These are phyloP conservation scores for Paspalum vaginatum DNA, from an alignment of 176 grass and related monocot species.

Conservation along the genomic window DNA sequence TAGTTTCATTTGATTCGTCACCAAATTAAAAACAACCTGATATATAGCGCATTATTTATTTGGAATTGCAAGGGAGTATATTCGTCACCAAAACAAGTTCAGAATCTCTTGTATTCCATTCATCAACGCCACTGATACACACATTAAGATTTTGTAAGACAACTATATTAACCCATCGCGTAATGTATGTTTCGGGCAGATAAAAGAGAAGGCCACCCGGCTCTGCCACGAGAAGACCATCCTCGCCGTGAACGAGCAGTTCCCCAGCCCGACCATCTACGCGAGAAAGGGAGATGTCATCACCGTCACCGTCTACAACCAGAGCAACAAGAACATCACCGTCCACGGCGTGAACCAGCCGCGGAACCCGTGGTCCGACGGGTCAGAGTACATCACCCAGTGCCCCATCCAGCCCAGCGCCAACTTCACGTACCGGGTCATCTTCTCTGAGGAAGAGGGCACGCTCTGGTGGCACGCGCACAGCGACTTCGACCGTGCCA, in stretches of 20 bases:
- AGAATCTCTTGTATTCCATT: no score
- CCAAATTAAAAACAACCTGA: no score
- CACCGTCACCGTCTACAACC: slow-evolving; percentile 61
- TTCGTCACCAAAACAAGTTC: no score
- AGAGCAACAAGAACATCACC: slow-evolving; percentile 64
- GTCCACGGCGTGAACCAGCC: slow-evolving; percentile 72
- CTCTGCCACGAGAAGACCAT: slow-evolving; percentile 69
- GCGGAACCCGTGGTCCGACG: slow-evolving; percentile 60
- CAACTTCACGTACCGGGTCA: slow-evolving; percentile 51
- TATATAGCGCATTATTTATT: no score
- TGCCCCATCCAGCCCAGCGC: slow-evolving; percentile 52
- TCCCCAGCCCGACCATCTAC: slow-evolving; percentile 68
- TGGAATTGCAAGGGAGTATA: no score
- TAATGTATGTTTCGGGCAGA: slow-evolving; percentile 23
- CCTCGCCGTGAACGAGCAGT: slow-evolving; percentile 70
- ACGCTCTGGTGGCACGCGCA: slow-evolving; percentile 79
- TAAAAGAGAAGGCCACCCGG: slow-evolving; percentile 39
- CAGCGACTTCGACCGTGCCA: slow-evolving; percentile 57
- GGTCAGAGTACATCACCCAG: slow-evolving; percentile 66
- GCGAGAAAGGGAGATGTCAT: slow-evolving; percentile 54
- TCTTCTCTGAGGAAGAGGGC: slow-evolving; percentile 60
- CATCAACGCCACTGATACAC: no score
- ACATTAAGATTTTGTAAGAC: no score
- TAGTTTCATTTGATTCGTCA: no score
- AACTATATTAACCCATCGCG: no score